These are phyloP conservation scores for Turritis glabra DNA, from an alignment of 345 rosid species.

Conservation along the genomic window DNA sequence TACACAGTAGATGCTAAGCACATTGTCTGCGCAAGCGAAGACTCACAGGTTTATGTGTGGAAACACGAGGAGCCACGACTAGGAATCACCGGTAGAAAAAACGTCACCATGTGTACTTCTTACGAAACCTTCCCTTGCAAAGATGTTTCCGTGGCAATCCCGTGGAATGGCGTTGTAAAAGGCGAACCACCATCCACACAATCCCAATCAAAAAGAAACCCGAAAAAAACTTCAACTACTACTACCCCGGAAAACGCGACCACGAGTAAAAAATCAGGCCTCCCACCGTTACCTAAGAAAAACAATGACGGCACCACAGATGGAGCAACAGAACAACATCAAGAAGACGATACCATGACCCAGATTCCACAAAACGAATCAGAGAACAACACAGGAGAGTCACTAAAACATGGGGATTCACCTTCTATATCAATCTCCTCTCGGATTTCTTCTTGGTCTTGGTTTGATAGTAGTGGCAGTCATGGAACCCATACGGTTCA, in stretches of 20 bases:
- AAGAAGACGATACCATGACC: conserved; percentile 49
- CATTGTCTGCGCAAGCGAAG: conserved; percentile 79
- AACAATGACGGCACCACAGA: conserved; percentile 43
- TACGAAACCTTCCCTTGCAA: conserved; percentile 73
- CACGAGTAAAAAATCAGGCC: conserved; percentile 42
- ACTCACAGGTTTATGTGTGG: conserved; percentile 86
- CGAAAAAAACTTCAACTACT: conserved; percentile 40
- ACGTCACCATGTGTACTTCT: conserved; percentile 41
- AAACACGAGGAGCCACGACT: conserved; percentile 54
- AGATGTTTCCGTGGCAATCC: conserved; percentile 86
- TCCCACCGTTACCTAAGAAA: conserved; percentile 94
- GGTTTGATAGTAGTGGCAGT: conserved; percentile 60
- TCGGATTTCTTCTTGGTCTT: conserved; percentile 58
- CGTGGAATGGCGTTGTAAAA: conserved; percentile 73
- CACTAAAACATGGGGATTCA: conserved; percentile 38
- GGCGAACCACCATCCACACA: conserved; percentile 65
- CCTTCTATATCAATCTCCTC: conserved; percentile 48
- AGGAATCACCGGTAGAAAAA: conserved; percentile 49
- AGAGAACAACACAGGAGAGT: conserved; percentile 27
- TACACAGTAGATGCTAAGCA: conserved; percentile 71
- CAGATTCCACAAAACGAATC: conserved; percentile 45
- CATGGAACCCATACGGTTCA: conserved; percentile 45
- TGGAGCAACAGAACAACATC: conserved; percentile 27
- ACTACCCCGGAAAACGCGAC: conserved; percentile 50
- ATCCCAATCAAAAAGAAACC: conserved; percentile 47